Percentiles rank a stretch among this genome's conserved stretches.
phyloP scores from a whole-genome alignment of 306 rosid species.

The Pachyrhizus erosus region DNA sequence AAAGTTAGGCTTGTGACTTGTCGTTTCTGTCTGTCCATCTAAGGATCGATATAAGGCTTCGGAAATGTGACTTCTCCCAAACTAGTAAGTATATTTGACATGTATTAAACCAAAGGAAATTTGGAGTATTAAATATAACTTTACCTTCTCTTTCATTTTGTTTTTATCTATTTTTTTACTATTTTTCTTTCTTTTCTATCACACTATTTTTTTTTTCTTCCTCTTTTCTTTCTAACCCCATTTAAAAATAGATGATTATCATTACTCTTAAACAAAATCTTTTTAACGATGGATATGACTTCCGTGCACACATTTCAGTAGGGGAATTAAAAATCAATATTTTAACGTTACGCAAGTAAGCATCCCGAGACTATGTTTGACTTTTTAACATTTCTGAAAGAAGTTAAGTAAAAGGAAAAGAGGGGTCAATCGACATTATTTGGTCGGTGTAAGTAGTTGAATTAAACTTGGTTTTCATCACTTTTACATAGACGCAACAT shows the following conservation, averaged over 20 bases:
- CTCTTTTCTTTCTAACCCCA: too few species aligned
- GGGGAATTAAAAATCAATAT: not conserved
- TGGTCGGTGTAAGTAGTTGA: not conserved
- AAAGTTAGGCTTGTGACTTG: conserved; percentile 13
- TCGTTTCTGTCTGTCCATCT: not conserved
- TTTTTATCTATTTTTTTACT: not conserved
- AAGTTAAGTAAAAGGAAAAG: not conserved
- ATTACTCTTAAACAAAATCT: not conserved
- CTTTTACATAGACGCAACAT: not conserved
- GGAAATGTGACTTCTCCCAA: not conserved
- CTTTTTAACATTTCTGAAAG: not conserved
- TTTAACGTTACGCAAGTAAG: not conserved
- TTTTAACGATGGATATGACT: not conserved
- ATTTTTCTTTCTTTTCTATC: not conserved
- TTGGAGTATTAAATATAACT: not conserved
- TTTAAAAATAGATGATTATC: not conserved
- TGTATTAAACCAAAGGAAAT: not conserved
- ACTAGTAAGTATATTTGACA: not conserved
- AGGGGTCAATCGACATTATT: not conserved
- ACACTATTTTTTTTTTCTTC: too few species aligned
- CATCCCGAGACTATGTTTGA: not conserved
- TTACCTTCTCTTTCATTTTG: not conserved
- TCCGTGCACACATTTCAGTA: not conserved
- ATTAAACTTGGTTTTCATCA: not conserved
- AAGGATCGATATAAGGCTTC: not conserved